A percentile compares a stretch with the other conserved stretches of the same genome.
Conservation (phyloP, 108 stramenopile genomes). For the Nitzschia putrida region DNA sequence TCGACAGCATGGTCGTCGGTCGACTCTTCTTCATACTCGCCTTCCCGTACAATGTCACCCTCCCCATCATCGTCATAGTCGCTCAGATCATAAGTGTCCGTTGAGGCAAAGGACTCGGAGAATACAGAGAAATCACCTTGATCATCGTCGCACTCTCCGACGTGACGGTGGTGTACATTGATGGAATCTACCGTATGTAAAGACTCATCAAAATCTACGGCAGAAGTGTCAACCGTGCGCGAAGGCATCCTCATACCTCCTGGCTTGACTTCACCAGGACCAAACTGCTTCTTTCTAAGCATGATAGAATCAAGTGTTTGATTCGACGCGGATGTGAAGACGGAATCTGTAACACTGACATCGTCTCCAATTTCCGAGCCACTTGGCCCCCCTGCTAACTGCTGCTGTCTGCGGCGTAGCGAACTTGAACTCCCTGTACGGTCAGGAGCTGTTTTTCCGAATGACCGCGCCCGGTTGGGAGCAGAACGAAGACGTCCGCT, state of each 20-base stretch:
- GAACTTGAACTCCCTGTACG: slow-evolving; percentile 31
- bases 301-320: slow-evolving; percentile 39
- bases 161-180: slow-evolving; percentile 21
- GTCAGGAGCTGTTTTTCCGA: slow-evolving; percentile 30
- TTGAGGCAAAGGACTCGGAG: slow-evolving; percentile 38
- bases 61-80: slow-evolving; percentile 29
- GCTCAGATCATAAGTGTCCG: slow-evolving; percentile 29
- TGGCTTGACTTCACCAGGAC: slow-evolving; percentile 17
- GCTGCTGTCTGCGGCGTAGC: slow-evolving; percentile 23
- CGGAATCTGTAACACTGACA: slow-evolving; percentile 27
- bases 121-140: slow-evolving; percentile 38
- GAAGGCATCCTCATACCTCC: slow-evolving; percentile 11
- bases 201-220: slow-evolving; percentile 31
- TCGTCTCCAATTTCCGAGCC: slow-evolving; percentile 11
- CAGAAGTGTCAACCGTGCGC: slow-evolving; percentile 1
- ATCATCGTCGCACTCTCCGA: slow-evolving; percentile 17
- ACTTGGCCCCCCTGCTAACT: slow-evolving; percentile 11
- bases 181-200: slow-evolving; percentile 26
- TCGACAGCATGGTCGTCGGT: slow-evolving; percentile 4
- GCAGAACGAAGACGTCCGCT: slow-evolving; percentile 26
- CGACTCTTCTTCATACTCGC: slow-evolving; percentile 9
- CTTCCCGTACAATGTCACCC: slow-evolving; percentile 6
- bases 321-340: slow-evolving; percentile 31
- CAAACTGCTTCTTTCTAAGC: slow-evolving; percentile 38
- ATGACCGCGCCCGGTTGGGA: slow-evolving; percentile 25